phyloP scores from a whole-genome alignment of 2,329 filamentous ascomycete genomes.

The Myriosclerotinia scirpicola region DNA sequence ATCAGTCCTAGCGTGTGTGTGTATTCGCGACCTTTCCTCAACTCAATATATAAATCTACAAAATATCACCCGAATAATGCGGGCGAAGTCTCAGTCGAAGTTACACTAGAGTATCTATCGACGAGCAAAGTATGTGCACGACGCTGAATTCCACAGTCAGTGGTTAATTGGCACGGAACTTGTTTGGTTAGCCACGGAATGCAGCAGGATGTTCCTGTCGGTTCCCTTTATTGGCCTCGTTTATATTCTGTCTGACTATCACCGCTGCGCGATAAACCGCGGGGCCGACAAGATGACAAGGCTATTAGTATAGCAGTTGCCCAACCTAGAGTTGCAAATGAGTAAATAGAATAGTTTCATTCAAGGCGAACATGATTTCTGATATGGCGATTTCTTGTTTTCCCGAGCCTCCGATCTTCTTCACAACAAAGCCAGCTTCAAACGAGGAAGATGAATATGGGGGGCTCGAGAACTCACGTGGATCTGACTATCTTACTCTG shows the following conservation, averaged over 20 bases:
- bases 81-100: background rate
- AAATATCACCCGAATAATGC: background rate
- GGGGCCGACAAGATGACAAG: background rate
- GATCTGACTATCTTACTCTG: background rate
- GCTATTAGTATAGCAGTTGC: background rate
- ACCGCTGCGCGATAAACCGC: background rate
- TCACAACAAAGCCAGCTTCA: background rate
- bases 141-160: background rate
- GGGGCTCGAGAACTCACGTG: too few relatives aligned
- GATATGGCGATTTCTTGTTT: background rate
- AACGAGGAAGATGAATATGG: background rate
- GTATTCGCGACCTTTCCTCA: background rate
- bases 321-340: background rate
- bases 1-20: background rate
- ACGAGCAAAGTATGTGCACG: background rate
- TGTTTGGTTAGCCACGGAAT: background rate
- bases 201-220: background rate
- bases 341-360: too few relatives aligned
- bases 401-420: too few relatives aligned
- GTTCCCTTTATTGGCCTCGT: background rate
- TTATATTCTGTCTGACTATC: background rate
- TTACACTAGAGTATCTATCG: background rate
- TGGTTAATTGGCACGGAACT: background rate
- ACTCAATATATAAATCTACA: background rate
- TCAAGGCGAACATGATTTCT: background rate